These are phyloP conservation scores for Saksenaea oblongispora DNA, from an alignment of 371 early-diverging fungal genomes.

Conservation along the genomic window DNA sequence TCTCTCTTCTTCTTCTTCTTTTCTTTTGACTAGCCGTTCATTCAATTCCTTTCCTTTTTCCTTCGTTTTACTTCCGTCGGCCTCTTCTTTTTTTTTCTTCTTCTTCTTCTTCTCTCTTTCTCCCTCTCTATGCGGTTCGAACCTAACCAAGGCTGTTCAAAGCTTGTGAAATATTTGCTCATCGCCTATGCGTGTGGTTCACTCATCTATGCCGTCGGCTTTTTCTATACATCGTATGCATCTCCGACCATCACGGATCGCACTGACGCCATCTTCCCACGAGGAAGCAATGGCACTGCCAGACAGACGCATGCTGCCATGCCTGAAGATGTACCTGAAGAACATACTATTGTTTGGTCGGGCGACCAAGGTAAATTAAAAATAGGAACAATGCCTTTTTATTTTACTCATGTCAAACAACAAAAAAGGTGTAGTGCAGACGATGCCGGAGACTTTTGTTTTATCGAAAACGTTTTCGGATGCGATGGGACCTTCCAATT, in stretches of 20 bases:
- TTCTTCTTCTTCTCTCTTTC: constrained; percentile 9
- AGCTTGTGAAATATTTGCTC: constrained; percentile 15
- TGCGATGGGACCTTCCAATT: constrained; percentile 41
- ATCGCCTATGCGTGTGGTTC: constrained; percentile 20
- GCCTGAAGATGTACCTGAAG: constrained; percentile 2
- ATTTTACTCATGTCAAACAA: not conserved
- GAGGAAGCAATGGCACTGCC: constrained; percentile 5
- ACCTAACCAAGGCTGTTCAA: constrained; percentile 13
- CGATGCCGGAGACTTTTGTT: constrained; percentile 31
- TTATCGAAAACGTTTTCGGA: constrained; percentile 44
- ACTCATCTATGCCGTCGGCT: constrained; percentile 20
- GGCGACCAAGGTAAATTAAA: constrained; percentile 15
- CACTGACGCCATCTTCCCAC: constrained; percentile 12
- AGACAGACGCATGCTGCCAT: not conserved
- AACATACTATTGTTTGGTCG: constrained; percentile 22
- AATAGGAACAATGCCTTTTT: not conserved
- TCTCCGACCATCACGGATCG: not conserved
- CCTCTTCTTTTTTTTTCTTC: not conserved
- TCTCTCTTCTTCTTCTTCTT: not conserved
- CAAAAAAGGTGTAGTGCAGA: constrained; percentile 12
- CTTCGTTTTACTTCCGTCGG: not conserved
- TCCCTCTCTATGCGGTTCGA: constrained; percentile 18
- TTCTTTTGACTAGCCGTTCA: not conserved
- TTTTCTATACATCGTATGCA: constrained; percentile 17
- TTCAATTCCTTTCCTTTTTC: constrained; percentile 3